Evolutionary conservation across 805 yeast genomes (phyloP).

Genomic region (Candida quercuum): DNA sequence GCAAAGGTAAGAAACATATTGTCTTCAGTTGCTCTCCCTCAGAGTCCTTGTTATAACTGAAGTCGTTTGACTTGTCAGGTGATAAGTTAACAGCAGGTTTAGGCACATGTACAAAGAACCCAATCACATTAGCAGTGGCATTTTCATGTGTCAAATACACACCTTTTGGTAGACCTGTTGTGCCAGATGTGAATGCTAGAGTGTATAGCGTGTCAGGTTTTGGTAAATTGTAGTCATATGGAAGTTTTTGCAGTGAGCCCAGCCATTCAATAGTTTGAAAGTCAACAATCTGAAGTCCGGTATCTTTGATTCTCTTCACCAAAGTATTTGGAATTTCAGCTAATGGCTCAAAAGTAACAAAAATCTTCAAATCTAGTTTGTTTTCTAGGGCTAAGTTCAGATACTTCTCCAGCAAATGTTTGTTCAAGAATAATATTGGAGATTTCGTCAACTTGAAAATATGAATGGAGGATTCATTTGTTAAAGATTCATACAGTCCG

Average conservation of each 20-base stretch:
- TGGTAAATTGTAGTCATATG: constrained; percentile 31
- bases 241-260: constrained; percentile 25
- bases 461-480: constrained; percentile 45
- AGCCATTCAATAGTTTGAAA: constrained; percentile 26
- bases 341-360: constrained; percentile 15
- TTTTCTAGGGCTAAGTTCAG: constrained; percentile 34
- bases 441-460: constrained; percentile 45
- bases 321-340: constrained; percentile 2
- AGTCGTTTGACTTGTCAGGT: constrained; percentile 6
- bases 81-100: constrained; percentile 22
- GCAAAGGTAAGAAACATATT: constrained; percentile 43
- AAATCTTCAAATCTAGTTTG: constrained; percentile 8
- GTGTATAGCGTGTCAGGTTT: constrained; percentile 44
- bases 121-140: constrained; percentile 33
- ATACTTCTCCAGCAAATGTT: constrained; percentile 35
- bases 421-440: constrained; percentile 46
- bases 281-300: constrained; percentile 29
- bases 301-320: not conserved
- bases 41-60: constrained; percentile 14
- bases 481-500: constrained; percentile 38
- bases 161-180: constrained; percentile 72
- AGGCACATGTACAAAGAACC: constrained; percentile 23
- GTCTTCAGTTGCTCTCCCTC: constrained; percentile 19
- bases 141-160: constrained; percentile 59
- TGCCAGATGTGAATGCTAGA: constrained; percentile 63